Evolutionary conservation across 768 basidiomycete species (phyloP).

Genomic region (Leucosporidium scottii): DNA sequence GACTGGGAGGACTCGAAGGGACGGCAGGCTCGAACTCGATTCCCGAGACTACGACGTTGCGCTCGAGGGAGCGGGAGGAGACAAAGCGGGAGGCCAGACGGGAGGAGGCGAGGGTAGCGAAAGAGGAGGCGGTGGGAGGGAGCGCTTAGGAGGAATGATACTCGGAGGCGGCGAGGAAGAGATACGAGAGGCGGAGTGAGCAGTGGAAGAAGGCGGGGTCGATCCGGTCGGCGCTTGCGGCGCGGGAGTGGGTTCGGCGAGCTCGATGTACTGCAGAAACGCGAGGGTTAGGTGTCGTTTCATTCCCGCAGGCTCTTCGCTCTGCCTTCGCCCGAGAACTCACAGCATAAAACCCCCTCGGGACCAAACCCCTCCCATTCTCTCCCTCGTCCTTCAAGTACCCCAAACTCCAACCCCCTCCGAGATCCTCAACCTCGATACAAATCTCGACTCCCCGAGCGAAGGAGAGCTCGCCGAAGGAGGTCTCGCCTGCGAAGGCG

Average conservation of each 20-base stretch:
- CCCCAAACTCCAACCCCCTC: constrained; percentile 30
- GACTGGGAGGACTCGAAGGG: too few relatives aligned
- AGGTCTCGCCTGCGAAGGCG: constrained; percentile 13
- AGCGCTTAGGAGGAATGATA: background rate
- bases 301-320: too few relatives aligned
- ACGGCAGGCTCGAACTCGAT: constrained; percentile 24
- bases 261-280: background rate
- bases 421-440: constrained; percentile 25
- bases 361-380: constrained; percentile 19
- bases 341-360: constrained; percentile 26
- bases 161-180: background rate
- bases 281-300: background rate
- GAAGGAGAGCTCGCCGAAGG: constrained; percentile 29
- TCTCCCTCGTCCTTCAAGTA: constrained; percentile 9
- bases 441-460: background rate
- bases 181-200: background rate
- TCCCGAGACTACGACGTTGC: constrained; percentile 20
- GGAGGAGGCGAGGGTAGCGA: background rate
- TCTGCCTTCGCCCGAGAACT: background rate
- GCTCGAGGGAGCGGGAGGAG: constrained; percentile 7
- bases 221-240: too few relatives aligned
- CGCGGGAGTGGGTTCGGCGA: too few relatives aligned
- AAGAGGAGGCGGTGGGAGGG: background rate
- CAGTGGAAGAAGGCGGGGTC: background rate
- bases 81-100: background rate